Evolutionary conservation across 208 protist species (phyloP), one percentile per base, ranked within the genome.

Genomic region (Eutreptiella sp.): DNA sequence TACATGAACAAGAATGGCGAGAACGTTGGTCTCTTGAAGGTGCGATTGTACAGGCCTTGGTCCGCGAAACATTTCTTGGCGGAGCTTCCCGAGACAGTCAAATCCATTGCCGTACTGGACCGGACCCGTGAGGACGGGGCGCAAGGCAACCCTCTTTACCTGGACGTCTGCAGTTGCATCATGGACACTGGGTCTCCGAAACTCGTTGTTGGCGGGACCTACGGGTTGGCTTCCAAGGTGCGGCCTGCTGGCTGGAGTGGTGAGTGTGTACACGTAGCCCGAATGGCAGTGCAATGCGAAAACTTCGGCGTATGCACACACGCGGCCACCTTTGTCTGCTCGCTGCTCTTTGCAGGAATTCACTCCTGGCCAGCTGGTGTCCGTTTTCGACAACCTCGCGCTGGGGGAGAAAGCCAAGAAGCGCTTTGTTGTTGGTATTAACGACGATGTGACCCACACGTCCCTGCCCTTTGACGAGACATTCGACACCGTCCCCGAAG

Each of bases 311-410:
- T n/a, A n/a, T n/a, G n/a, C n/a, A n/a, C n/a, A n/a, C n/a, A n/a
- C n/a, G n/a, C n/a, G n/a, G n/a, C n/a, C n/a, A n/a, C n/a, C n/a
- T n/a, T n/a, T n/a, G n/a, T n/a, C n/a, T n/a, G n/a, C n/a, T n/a
- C n/a, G n/a, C n/a, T n/a, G n/a, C n/a, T n/a, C n/a, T n/a, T n/a
- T n/a, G n/a, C n/a, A n/a, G n/a, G 80, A 88, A 23, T 88, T 88
- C 50, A 89, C 58, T 9, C 73, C 82, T 29, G 45, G 42, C 1
- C 41, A 72, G 48, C 79, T 41, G 4, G 35, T 71, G 26, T 57
- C 80, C 19, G 57, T 88, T n/a, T 88, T 80, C 38, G 64, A 85
- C 24, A 88, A 83, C 53, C 38, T 88, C 7, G 59, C 52, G 21
- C 11, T 7, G 0, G n/a, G n/a, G n/a, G 32, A 33, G 1, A 11